Evolutionary conservation across 805 yeast species (phyloP).

Genomic region (Debaryomyces castellii): DNA sequence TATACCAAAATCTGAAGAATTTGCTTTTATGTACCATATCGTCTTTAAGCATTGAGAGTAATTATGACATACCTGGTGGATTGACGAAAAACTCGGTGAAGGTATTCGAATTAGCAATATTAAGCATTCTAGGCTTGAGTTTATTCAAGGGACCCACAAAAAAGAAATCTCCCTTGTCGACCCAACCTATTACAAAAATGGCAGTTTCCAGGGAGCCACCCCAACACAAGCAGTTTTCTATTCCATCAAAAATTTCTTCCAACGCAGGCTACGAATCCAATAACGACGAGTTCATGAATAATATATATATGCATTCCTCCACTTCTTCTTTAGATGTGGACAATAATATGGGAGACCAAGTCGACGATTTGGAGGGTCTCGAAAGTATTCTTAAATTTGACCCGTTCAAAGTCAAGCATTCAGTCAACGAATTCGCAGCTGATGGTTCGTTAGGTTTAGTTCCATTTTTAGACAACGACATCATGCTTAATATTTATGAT

Average conservation of each 20-base stretch:
- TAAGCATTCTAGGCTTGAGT: conserved; percentile 59
- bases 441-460: conserved; percentile 80
- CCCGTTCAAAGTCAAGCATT: conserved; percentile 32
- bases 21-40: conserved; percentile 51
- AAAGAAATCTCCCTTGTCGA: conserved; percentile 13
- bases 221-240: background rate
- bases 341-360: background rate
- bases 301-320: background rate
- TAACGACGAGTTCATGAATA: conserved; percentile 1
- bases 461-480: conserved; percentile 51
- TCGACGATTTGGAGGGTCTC: conserved; percentile 12
- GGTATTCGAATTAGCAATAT: conserved; percentile 58
- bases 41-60: conserved; percentile 52
- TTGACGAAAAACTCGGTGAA: conserved; percentile 56
- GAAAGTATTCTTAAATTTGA: conserved; percentile 34
- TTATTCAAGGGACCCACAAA: conserved; percentile 18
- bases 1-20: conserved; percentile 66
- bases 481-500: conserved; percentile 8
- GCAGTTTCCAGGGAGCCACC: conserved; percentile 24
- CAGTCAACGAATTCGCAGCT: conserved; percentile 63
- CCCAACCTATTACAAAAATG: conserved; percentile 19
- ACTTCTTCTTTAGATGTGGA: background rate
- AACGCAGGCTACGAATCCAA: background rate
- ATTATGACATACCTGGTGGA: conserved; percentile 58
- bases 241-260: background rate